A percentile compares a stretch with the other conserved stretches of the same genome.
phyloP scores from a whole-genome alignment of 208 protist species.

The Kentomonas sorsogonicus region DNA sequence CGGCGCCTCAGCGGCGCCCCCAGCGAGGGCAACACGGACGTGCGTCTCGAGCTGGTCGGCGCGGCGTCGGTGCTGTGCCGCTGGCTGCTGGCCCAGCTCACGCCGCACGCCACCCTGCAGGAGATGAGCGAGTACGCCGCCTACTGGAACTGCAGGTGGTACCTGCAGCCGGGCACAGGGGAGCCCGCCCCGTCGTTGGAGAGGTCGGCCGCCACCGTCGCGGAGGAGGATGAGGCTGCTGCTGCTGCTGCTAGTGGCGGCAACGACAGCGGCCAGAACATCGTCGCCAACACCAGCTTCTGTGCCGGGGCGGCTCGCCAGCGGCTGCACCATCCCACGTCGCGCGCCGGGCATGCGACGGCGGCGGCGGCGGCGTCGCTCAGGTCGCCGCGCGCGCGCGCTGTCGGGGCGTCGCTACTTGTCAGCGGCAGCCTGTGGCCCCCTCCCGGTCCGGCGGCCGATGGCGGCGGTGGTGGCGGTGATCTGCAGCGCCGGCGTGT shows the following conservation, averaged over 20 bases:
- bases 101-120: constrained; percentile 36
- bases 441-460: too few relatives aligned
- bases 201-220: not conserved
- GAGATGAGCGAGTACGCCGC: constrained; percentile 54
- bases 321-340: too few relatives aligned
- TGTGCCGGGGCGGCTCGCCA: too few relatives aligned
- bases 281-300: constrained; percentile 1
- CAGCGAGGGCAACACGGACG: constrained; percentile 47
- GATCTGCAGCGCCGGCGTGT: too few relatives aligned
- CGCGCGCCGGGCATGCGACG: too few relatives aligned
- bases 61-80: constrained; percentile 33
- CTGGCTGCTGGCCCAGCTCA: constrained; percentile 54
- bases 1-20: constrained; percentile 20
- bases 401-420: too few relatives aligned
- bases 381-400: too few relatives aligned
- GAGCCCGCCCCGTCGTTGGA: constrained; percentile 12
- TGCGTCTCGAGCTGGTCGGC: constrained; percentile 53
- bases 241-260: not conserved
- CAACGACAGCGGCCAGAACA: too few relatives aligned
- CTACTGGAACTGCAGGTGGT: constrained; percentile 40
- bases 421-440: too few relatives aligned
- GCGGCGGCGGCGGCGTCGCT: too few relatives aligned
- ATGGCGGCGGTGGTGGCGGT: too few relatives aligned
- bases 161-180: constrained; percentile 20
- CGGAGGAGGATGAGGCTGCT: constrained; percentile 11